A percentile compares a stretch with the other conserved stretches of the same genome.
Conservation (phyloP, 257 asterid genomes). For the Solanum pinnatisectum region DNA sequence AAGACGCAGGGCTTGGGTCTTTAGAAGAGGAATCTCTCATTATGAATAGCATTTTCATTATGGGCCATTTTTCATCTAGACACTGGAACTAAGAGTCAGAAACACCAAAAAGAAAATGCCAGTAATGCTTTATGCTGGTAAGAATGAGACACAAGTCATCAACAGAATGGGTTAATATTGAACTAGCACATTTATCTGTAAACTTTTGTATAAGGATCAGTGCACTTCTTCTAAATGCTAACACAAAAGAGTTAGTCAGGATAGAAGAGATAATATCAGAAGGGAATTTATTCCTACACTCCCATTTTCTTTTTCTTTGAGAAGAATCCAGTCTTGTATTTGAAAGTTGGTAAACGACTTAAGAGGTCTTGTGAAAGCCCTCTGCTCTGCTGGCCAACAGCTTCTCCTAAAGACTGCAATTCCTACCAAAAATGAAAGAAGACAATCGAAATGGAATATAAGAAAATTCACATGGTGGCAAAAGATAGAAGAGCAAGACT, state of each 20-base stretch:
- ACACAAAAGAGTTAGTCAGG: background rate
- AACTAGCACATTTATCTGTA: background rate
- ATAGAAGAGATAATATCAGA: background rate
- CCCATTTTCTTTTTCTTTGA: constrained; percentile 28
- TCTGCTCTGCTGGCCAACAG: constrained; percentile 61
- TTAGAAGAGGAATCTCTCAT: background rate
- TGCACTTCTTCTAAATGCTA: background rate
- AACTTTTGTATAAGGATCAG: background rate
- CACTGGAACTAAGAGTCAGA: background rate
- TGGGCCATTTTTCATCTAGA: background rate
- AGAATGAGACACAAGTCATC: background rate
- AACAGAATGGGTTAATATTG: background rate
- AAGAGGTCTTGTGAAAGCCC: constrained; percentile 70
- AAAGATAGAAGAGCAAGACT: background rate
- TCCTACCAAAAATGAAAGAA: constrained; percentile 35
- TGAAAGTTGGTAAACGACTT: constrained; percentile 66
- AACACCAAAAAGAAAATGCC: background rate
- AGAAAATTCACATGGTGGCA: background rate
- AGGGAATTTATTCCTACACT: background rate
- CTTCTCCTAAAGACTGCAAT: constrained; percentile 68
- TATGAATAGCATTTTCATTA: background rate
- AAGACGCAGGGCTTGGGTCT: background rate
- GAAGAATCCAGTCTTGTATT: constrained; percentile 45
- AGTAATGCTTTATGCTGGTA: background rate
- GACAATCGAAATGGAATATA: background rate